Percentiles rank a stretch among this genome's conserved stretches.
phyloP scores from a whole-genome alignment of 129 eudicot genomes.

The Ambrosia artemisiifolia region DNA sequence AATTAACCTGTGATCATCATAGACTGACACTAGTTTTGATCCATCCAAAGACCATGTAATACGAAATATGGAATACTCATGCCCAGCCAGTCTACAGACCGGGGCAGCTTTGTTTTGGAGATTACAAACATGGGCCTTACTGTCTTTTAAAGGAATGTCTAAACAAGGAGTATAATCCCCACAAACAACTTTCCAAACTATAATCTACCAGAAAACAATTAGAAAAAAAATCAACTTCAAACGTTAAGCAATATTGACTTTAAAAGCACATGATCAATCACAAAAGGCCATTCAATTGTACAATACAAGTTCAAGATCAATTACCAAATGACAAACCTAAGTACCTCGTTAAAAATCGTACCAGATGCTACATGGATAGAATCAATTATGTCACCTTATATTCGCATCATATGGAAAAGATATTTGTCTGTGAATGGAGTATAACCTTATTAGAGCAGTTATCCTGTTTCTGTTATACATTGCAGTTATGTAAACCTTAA shows the following conservation, averaged over 20 bases:
- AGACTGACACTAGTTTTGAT: slow-evolving; percentile 70
- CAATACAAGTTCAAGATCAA: not conserved
- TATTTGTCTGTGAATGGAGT: slow-evolving; percentile 56
- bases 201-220: slow-evolving; percentile 49
- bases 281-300: not conserved
- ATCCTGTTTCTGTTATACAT: too few relatives aligned
- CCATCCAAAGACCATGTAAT: slow-evolving; percentile 81
- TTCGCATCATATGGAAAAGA: slow-evolving; percentile 84
- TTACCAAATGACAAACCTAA: not conserved
- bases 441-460: not conserved
- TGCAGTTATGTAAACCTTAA: too few relatives aligned
- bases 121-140: slow-evolving; percentile 13
- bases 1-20: slow-evolving; percentile 90
- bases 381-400: slow-evolving; percentile 68
- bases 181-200: slow-evolving; percentile 76
- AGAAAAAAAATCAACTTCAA: not conserved
- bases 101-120: slow-evolving; percentile 46
- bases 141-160: slow-evolving; percentile 17
- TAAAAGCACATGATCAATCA: not conserved
- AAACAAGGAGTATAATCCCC: slow-evolving; percentile 15
- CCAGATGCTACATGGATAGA: slow-evolving; percentile 85
- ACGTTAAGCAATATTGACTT: not conserved
- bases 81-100: slow-evolving; percentile 74
- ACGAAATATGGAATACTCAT: slow-evolving; percentile 90
- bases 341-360: slow-evolving; percentile 89